phyloP scores from a whole-genome alignment of 2,329 filamentous ascomycete genomes.

The Juglanconis sp. region DNA sequence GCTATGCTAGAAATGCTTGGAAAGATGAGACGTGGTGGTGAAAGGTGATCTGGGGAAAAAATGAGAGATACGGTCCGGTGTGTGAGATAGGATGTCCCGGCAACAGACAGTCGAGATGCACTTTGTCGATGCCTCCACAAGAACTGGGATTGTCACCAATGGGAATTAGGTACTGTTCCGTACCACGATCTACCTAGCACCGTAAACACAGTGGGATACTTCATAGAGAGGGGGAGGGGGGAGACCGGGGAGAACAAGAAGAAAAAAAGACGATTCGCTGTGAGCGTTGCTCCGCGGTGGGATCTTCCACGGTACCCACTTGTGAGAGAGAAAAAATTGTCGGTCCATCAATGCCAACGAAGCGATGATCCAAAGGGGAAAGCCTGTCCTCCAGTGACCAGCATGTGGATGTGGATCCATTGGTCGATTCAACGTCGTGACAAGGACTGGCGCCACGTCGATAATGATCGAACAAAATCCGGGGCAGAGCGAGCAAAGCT shows the following conservation, averaged over 20 bases:
- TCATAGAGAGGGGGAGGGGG: constrained; percentile 16
- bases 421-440: constrained; percentile 27
- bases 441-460: constrained; percentile 38
- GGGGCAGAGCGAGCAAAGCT: constrained; percentile 21
- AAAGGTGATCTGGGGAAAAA: constrained; percentile 7
- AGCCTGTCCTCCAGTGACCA: constrained; percentile 32
- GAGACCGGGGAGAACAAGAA: constrained; percentile 12
- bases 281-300: constrained; percentile 12
- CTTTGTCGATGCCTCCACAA: background rate
- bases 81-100: constrained; percentile 17
- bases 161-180: background rate
- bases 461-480: constrained; percentile 14
- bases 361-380: constrained; percentile 25
- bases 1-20: constrained; percentile 14
- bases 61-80: constrained; percentile 4
- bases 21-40: background rate
- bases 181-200: background rate
- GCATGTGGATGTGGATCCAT: constrained; percentile 31
- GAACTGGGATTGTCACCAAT: constrained; percentile 2
- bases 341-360: constrained; percentile 24
- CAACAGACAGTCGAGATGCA: constrained; percentile 2
- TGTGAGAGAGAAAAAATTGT: constrained; percentile 15
- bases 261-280: constrained; percentile 17
- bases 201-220: background rate
- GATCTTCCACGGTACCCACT: constrained; percentile 17